phyloP scores from a whole-genome alignment of 2,329 filamentous ascomycete species.

The Fusarium sp. region DNA sequence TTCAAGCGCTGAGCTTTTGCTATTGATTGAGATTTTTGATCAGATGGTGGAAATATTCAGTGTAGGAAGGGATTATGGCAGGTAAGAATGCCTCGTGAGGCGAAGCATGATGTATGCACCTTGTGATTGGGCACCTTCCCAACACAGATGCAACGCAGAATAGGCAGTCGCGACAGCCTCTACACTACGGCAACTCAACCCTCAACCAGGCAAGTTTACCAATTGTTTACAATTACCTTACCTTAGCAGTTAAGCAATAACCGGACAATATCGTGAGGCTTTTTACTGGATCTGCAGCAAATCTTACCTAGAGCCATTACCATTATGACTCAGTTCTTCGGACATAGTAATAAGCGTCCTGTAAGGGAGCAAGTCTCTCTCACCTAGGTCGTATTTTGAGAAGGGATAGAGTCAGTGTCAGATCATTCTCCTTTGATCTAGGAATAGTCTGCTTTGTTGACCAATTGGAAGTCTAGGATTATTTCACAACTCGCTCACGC shows the following conservation, averaged over 20 bases:
- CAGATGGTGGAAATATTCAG: not conserved
- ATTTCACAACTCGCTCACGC: not conserved
- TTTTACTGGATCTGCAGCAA: no score
- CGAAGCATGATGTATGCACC: not conserved
- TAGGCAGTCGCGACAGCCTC: not conserved
- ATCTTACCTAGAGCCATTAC: no score
- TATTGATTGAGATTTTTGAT: no score
- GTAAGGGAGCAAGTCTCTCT: no score
- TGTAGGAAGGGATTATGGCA: not conserved
- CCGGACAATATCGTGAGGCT: no score
- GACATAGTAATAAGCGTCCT: no score
- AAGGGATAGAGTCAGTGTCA: not conserved
- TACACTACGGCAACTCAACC: not conserved
- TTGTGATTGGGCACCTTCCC: not conserved
- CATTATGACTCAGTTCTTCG: no score
- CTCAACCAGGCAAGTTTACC: not conserved
- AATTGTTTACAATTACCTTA: no score
- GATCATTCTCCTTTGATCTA: not conserved
- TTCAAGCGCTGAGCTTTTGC: not conserved
- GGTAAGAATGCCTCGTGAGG: slow-evolving; percentile 3
- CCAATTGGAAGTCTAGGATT: not conserved
- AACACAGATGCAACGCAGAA: not conserved
- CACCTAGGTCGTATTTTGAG: not conserved
- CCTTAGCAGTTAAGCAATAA: no score
- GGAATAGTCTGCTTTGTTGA: not conserved